A percentile compares a stretch with the other conserved stretches of the same genome.
Evolutionary conservation across 2,329 filamentous ascomycete species (phyloP).

Genomic region (Verticillium dahliae): DNA sequence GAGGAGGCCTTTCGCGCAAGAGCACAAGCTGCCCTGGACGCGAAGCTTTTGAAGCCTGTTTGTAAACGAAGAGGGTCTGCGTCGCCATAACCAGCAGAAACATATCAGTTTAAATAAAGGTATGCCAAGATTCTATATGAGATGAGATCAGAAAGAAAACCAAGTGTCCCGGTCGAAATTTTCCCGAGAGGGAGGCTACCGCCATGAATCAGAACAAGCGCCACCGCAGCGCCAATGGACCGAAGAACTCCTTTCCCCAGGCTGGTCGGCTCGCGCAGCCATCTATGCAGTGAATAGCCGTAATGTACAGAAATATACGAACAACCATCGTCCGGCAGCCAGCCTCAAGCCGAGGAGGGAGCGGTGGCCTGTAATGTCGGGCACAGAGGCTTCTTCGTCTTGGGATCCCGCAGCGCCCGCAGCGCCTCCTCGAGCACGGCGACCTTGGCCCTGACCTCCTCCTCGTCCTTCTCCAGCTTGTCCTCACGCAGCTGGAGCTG

Average conservation of each 20-base stretch:
- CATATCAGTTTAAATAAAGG: too few species aligned
- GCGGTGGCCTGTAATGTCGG: conserved; percentile 2
- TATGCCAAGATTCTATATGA: too few species aligned
- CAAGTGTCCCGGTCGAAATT: too few species aligned
- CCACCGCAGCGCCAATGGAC: neutral
- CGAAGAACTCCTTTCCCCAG: neutral
- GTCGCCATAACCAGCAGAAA: too few species aligned
- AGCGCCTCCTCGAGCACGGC: conserved; percentile 48
- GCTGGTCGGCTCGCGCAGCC: neutral
- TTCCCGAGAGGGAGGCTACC: neutral
- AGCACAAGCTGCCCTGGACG: too few species aligned
- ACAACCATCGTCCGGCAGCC: neutral
- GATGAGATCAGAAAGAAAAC: too few species aligned
- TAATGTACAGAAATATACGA: neutral
- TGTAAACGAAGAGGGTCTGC: too few species aligned
- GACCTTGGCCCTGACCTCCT: conserved; percentile 40
- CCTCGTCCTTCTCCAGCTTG: conserved; percentile 23
- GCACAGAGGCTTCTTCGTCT: conserved; percentile 46
- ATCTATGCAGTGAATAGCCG: neutral
- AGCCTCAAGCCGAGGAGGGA: neutral
- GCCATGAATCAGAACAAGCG: neutral
- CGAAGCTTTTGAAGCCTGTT: too few species aligned
- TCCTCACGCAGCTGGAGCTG: conserved; percentile 26
- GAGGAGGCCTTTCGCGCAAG: too few species aligned
- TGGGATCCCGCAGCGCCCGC: conserved; percentile 44